Conservation (phyloP, 192 early-diverging fungal genomes). For the Lobulomyces angularis region DNA sequence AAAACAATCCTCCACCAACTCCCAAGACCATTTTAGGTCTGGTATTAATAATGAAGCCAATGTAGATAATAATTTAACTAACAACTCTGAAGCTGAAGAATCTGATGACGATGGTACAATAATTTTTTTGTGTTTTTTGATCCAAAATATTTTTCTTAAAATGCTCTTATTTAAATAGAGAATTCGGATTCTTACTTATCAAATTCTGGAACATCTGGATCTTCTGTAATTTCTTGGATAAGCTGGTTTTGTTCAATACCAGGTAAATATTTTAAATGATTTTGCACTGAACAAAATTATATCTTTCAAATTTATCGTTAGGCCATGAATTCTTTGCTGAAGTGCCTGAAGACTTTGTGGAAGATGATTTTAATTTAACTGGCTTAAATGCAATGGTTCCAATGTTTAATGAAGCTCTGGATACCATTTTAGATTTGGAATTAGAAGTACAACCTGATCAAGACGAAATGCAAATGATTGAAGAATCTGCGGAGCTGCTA, state of each 20-base stretch:
- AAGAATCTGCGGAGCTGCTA: constrained; percentile 75
- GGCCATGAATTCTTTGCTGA: constrained; percentile 39
- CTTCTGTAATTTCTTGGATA: constrained; percentile 42
- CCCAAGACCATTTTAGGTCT: neutral
- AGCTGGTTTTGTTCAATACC: constrained; percentile 48
- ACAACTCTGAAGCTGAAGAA: no score
- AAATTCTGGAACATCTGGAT: constrained; percentile 2
- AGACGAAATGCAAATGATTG: constrained; percentile 51
- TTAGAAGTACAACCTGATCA: constrained; percentile 21
- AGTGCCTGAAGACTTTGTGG: constrained; percentile 51
- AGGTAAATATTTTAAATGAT: constrained; percentile 13
- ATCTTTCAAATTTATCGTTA: constrained; percentile 6
- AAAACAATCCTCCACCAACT: no score
- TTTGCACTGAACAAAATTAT: neutral
- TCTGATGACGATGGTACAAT: no score
- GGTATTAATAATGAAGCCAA: neutral
- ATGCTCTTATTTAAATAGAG: neutral
- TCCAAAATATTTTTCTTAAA: neutral
- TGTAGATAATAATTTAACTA: neutral
- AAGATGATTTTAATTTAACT: constrained; percentile 97
- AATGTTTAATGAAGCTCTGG: constrained; percentile 81
- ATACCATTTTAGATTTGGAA: constrained; percentile 83
- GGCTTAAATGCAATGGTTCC: constrained; percentile 71
- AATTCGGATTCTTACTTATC: neutral
- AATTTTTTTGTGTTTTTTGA: neutral